These are phyloP conservation scores for Corynespora cassiicola DNA, from an alignment of 2,329 filamentous ascomycete species.

Conservation along the genomic window DNA sequence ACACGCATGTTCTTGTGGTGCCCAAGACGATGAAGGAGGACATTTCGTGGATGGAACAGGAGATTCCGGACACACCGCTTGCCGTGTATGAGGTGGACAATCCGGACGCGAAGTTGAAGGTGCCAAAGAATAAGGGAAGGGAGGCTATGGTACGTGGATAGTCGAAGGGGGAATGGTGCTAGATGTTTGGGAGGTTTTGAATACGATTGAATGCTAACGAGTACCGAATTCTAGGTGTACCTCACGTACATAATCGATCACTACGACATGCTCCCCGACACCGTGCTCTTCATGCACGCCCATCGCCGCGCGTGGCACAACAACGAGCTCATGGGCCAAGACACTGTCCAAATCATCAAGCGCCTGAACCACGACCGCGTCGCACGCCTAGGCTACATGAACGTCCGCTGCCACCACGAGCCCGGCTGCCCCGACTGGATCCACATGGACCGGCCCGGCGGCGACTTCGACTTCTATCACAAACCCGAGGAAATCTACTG, in stretches of 20 bases:
- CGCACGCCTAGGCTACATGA: slow-evolving; percentile 63
- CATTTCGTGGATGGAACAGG: slow-evolving; percentile 42
- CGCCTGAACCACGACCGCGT: slow-evolving; percentile 60
- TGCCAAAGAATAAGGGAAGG: slow-evolving; percentile 66
- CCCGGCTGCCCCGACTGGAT: slow-evolving; percentile 67
- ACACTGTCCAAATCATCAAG: slow-evolving; percentile 58
- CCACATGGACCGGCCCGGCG: slow-evolving; percentile 51
- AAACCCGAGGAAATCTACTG: slow-evolving; percentile 49
- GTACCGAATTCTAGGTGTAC: slow-evolving; percentile 49
- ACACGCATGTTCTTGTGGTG: slow-evolving; percentile 43
- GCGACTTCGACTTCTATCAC: slow-evolving; percentile 46
- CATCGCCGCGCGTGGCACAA: slow-evolving; percentile 65
- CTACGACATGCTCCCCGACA: slow-evolving; percentile 65
- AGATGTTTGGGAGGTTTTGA: slow-evolving; percentile 1
- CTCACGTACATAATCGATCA: slow-evolving; percentile 69
- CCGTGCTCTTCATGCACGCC: slow-evolving; percentile 66
- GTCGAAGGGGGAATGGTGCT: neutral
- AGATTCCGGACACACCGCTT: slow-evolving; percentile 42
- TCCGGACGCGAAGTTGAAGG: slow-evolving; percentile 54
- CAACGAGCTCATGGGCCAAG: slow-evolving; percentile 59
- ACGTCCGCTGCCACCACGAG: slow-evolving; percentile 64
- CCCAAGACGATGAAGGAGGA: slow-evolving; percentile 47
- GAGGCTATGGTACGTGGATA: slow-evolving; percentile 59
- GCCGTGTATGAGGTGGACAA: slow-evolving; percentile 63
- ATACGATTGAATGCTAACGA: slow-evolving; percentile 8